Evolutionary conservation across 2,329 filamentous ascomycete species (phyloP), one percentile per base, ranked within the genome.

Genomic region (Colletotrichum theobromicola): DNA sequence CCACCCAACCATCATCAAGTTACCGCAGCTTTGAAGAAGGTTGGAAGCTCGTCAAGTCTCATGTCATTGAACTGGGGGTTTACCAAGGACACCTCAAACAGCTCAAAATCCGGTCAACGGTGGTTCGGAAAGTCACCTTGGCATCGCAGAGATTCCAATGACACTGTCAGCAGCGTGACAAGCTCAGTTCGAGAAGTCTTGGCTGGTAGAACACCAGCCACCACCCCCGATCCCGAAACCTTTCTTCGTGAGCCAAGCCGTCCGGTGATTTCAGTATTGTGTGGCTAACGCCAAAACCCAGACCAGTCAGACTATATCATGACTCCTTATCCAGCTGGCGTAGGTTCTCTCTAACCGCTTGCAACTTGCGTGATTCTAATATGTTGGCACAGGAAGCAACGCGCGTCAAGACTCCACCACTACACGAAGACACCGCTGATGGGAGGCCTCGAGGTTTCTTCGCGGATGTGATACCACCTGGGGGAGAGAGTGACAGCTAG

Each of bases 361-460:
- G 12, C 6, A 6, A 28, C 16, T 5, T 50, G n/a, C 42, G 15
- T 32, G 10, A n/a, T 30, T n/a, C 67, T 80, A 28, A 80, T 55
- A 10, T 8, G n/a, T 65, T 9, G 18, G 10, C 5, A 12, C 24
- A 89, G 88, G 88, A 90, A 81, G 88, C 88, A 7, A 84, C 80
- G n/a, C 84, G 88, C 6, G 79, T 90, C 15, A 84, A 83, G 64
- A 89, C 88, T 4, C 88, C 88, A 2, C 87, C 86, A 0, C 77
- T 87, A 24, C 82, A 83, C 24, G 84, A 87, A 73, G 80, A 82
- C 53, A 83, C 82, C 10, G 79, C 80, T 16, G 83, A 83, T 60
- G 82, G 83, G 7, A 82, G 77, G 37, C 81, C 83, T 4, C 84
- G 85, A 7, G 83, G 82, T 5, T 87, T 88, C 77, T 88, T 89